phyloP scores from a whole-genome alignment of 139 green algal genomes.

The Yamagishiella unicocca region DNA sequence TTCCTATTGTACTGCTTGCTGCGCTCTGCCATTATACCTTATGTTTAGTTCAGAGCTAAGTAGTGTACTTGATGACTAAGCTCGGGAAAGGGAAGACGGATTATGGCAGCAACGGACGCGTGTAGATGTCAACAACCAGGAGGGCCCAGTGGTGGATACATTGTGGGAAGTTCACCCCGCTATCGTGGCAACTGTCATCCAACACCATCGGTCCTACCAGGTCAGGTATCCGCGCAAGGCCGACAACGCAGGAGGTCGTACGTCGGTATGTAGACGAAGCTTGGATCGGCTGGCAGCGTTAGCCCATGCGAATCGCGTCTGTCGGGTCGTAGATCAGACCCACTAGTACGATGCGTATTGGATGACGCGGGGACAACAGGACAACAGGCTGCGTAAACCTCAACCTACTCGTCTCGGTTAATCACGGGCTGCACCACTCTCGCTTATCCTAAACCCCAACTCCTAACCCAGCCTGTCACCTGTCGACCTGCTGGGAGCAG shows the following conservation, averaged over 20 bases:
- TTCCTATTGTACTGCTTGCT: too few species aligned
- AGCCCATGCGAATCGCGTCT: background rate
- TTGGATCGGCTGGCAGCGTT: background rate
- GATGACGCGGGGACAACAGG: background rate
- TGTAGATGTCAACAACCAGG: background rate
- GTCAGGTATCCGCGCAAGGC: background rate
- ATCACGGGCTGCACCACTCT: background rate
- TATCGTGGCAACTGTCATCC: background rate
- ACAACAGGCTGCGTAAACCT: background rate
- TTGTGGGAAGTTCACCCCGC: background rate
- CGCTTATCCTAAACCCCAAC: background rate
- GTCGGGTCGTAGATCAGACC: background rate
- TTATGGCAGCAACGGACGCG: background rate
- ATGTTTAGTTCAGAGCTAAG: too few species aligned
- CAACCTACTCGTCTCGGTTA: background rate
- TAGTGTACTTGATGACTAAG: too few species aligned
- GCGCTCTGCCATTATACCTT: too few species aligned
- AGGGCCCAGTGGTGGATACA: background rate
- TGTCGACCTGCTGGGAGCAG: too few species aligned
- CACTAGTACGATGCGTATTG: background rate
- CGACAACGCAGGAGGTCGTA: constrained; percentile 23
- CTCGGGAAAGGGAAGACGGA: too few species aligned
- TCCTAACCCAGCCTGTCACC: background rate
- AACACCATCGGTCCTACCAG: background rate
- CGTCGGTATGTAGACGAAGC: constrained; percentile 4